Base-by-base conservation (phyloP, 2,329 filamentous ascomycete genomes). In the Pseudocercospora fijiensis region DNA sequence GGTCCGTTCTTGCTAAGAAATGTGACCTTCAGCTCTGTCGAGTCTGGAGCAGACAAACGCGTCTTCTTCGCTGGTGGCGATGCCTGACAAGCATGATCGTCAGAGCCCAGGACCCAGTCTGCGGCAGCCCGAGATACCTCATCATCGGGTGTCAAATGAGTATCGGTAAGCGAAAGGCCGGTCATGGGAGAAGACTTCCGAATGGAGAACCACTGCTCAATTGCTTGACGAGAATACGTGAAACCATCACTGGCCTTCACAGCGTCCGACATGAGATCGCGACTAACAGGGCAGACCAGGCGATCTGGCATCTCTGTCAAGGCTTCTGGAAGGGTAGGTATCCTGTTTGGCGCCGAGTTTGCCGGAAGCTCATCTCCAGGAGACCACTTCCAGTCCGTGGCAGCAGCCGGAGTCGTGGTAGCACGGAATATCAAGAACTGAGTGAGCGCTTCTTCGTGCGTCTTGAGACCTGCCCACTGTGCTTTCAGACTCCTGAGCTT, bases 141-240 rank as follows among this genome's bases (percentile, higher is more conserved):
- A 13, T 65, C 55, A 41, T 78, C 69, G 2, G 67, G 64, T 3
- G 58, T 57, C 10, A 76, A 51, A 16, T 65, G 61, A 4, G 67
- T 71, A 49, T 70, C 66, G 2, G 57, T 18, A 4, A 76, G 65
- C 2, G 60, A 52, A 3, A 76, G 65, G 5, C 75, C 74, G 2
- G 74, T 76, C 49, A 73, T 67, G 4, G 76, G 77, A 0, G 75
- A 77, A 37, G 67, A 70, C 8, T 68, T 66, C 20, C 72, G 69
- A 13, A 72, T 71, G 9, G 68, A 56, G 49, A 77, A 77, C 76
- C 76, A 78, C 55, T 72, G 67, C 58, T 71, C 60, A 13, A 78
- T 76, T 28, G 75, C 72, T 18, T 69, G 63, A n/a, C 73, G 69
- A 49, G 76, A 74, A 57, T 77, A 79, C 0, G 69, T 75, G 60